Percentiles rank a stretch among this genome's conserved stretches.
Evolutionary conservation across 1,139 yeast species (phyloP).

Genomic region (Geotrichum reessii): DNA sequence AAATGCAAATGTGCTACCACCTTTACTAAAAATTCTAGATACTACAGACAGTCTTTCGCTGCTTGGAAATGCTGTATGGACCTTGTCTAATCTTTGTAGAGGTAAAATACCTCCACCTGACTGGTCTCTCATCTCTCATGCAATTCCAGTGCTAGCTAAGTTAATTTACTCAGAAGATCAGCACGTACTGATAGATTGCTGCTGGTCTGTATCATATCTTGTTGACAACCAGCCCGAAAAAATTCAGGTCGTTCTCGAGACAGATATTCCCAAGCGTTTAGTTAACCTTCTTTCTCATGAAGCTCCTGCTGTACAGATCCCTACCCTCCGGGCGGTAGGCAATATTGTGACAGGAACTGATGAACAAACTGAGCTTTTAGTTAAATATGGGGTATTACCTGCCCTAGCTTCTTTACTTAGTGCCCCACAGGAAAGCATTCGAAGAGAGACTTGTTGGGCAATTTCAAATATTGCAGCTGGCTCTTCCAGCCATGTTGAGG

Average conservation of each 20-base stretch:
- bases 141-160: constrained; percentile 87
- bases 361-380: constrained; percentile 87
- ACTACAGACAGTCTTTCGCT: constrained; percentile 72
- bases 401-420: constrained; percentile 75
- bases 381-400: constrained; percentile 88
- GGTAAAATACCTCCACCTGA: constrained; percentile 96
- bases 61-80: constrained; percentile 96
- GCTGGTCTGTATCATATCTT: constrained; percentile 96
- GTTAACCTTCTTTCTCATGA: constrained; percentile 85
- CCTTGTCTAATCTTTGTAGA: constrained; percentile 89
- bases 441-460: constrained; percentile 99
- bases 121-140: constrained; percentile 80
- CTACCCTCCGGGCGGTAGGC: constrained; percentile 97
- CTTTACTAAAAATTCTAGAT: constrained; percentile 72
- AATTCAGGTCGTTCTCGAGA: constrained; percentile 94
- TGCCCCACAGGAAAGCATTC: constrained; percentile 84
- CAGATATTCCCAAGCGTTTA: constrained; percentile 87
- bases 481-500: constrained; percentile 89
- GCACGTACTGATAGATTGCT: constrained; percentile 92
- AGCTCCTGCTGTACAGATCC: constrained; percentile 89
- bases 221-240: constrained; percentile 90
- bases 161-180: constrained; percentile 84
- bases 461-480: constrained; percentile 97
- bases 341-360: constrained; percentile 97
- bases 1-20: constrained; percentile 79